Evolutionary conservation across 2,329 filamentous ascomycete genomes (phyloP).

Genomic region (Fusarium caatingaense): DNA sequence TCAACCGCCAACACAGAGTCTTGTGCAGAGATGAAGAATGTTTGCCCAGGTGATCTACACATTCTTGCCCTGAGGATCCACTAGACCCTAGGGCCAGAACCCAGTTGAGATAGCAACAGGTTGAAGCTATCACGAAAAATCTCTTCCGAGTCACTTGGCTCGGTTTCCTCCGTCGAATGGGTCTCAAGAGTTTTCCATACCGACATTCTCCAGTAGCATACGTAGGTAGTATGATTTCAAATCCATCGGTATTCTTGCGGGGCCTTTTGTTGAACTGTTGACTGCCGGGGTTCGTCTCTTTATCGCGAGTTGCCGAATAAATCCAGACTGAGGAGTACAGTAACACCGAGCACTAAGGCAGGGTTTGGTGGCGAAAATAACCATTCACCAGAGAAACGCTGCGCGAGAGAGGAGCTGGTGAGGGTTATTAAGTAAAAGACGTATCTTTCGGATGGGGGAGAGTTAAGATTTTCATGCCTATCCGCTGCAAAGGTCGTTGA

Average conservation of each 20-base stretch:
- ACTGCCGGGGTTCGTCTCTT: conserved; percentile 12
- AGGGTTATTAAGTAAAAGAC: conserved; percentile 18
- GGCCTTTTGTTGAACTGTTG: background rate
- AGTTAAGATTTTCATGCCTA: conserved; percentile 20
- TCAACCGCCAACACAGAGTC: conserved; percentile 9
- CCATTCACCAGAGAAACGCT: conserved; percentile 32
- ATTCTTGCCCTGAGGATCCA: conserved; percentile 4
- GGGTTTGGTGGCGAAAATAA: conserved; percentile 7
- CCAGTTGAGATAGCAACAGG: conserved; percentile 18
- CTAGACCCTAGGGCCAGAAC: conserved; percentile 7
- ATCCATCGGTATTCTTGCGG: conserved; percentile 9
- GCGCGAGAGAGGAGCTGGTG: conserved; percentile 18
- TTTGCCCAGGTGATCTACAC: background rate
- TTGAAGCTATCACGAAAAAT: conserved; percentile 28
- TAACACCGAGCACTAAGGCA: conserved; percentile 30
- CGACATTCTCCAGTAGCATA: background rate
- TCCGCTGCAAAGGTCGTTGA: conserved; percentile 35
- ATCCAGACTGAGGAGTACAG: conserved; percentile 14
- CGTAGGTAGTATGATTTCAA: background rate
- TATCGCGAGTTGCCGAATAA: conserved; percentile 8
- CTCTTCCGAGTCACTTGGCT: conserved; percentile 1
- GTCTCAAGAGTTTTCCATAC: background rate
- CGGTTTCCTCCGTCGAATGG: background rate
- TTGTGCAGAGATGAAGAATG: background rate
- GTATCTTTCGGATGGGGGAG: conserved; percentile 25